Conservation (phyloP, 2,329 filamentous ascomycete genomes). For the Knoxdaviesia capensis region DNA sequence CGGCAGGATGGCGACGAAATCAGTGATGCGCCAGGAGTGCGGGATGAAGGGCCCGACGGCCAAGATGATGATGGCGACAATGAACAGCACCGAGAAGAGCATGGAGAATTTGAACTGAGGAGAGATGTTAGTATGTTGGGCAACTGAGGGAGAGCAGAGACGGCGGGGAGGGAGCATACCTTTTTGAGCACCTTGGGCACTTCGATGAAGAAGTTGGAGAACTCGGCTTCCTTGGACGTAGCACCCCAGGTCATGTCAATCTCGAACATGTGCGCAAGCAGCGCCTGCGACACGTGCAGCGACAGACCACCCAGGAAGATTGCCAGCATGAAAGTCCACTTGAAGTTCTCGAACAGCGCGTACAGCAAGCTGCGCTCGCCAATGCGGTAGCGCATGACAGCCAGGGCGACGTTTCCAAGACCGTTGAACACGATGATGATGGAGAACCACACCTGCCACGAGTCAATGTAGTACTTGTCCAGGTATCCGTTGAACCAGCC, state of each 20-base stretch:
- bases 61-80: slow-evolving; percentile 42
- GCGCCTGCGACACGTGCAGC: slow-evolving; percentile 61
- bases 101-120: slow-evolving; percentile 52
- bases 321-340: slow-evolving; percentile 53
- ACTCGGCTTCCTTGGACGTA: slow-evolving; percentile 64
- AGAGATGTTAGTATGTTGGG: slow-evolving; percentile 4
- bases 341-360: slow-evolving; percentile 43
- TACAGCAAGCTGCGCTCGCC: slow-evolving; percentile 40
- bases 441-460: slow-evolving; percentile 63
- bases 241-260: slow-evolving; percentile 76
- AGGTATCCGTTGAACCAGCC: slow-evolving; percentile 58
- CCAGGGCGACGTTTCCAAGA: slow-evolving; percentile 51
- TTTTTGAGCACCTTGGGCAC: slow-evolving; percentile 58
- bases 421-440: slow-evolving; percentile 63
- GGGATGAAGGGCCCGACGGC: slow-evolving; percentile 45
- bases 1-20: slow-evolving; percentile 58
- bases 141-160: slow-evolving; percentile 8
- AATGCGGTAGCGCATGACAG: slow-evolving; percentile 51
- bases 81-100: slow-evolving; percentile 35
- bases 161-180: slow-evolving; percentile 22
- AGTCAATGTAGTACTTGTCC: slow-evolving; percentile 64
- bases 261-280: slow-evolving; percentile 67
- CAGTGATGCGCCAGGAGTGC: slow-evolving; percentile 42
- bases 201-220: slow-evolving; percentile 71
- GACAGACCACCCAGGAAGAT: slow-evolving; percentile 71